Percentiles rank a stretch among this genome's conserved stretches.
Evolutionary conservation across 2,329 filamentous ascomycete species (phyloP).

Genomic region (Venturia effusa): DNA sequence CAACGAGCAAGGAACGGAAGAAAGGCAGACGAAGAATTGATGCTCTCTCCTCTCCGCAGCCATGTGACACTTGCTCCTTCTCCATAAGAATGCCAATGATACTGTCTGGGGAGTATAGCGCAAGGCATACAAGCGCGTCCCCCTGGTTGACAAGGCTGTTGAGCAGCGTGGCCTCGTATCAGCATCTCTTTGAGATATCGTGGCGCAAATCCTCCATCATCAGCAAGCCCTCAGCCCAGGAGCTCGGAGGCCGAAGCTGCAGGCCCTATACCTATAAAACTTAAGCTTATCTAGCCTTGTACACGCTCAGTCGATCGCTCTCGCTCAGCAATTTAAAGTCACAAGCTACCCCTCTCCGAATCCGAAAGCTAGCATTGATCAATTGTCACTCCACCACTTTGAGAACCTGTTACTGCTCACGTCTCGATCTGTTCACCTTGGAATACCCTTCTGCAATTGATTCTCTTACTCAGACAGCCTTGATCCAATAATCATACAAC

Average conservation of each 20-base stretch:
- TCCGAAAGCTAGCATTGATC: background rate
- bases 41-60: background rate
- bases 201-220: background rate
- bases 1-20: background rate
- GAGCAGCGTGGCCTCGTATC: background rate
- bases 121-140: background rate
- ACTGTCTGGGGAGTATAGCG: background rate
- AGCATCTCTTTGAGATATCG: background rate
- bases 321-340: background rate
- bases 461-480: too few relatives aligned
- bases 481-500: too few relatives aligned
- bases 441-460: too few relatives aligned
- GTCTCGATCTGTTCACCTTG: too few relatives aligned
- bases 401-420: background rate
- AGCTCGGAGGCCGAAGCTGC: background rate
- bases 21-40: background rate
- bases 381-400: background rate
- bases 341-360: background rate
- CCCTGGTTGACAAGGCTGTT: slow-evolving; percentile 3
- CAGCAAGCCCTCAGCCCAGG: background rate
- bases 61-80: background rate
- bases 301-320: background rate
- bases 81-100: background rate
- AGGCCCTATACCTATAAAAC: background rate
- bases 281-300: background rate